Evolutionary conservation across 345 rosid species (phyloP).

Genomic region (Ricinus communis): DNA sequence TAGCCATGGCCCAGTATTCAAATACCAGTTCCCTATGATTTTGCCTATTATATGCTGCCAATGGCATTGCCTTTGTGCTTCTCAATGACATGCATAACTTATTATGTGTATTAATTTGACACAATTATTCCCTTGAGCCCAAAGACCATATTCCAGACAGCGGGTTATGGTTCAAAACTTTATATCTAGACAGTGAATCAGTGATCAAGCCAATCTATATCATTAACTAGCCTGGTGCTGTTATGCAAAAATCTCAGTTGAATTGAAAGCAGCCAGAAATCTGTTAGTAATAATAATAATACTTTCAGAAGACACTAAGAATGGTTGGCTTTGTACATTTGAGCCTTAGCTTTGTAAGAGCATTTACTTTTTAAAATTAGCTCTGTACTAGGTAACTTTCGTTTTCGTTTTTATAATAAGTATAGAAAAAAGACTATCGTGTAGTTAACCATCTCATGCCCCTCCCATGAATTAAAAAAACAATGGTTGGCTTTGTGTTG

Average conservation of each 20-base stretch:
- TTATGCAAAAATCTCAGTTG: not conserved
- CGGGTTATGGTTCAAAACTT: not conserved
- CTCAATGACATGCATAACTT: not conserved
- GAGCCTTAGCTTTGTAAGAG: no score
- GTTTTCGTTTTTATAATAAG: no score
- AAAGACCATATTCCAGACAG: conserved; percentile 1
- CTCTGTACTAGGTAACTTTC: no score
- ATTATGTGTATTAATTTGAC: not conserved
- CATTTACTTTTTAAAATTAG: no score
- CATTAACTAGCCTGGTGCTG: not conserved
- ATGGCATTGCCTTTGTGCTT: not conserved
- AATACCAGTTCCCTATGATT: not conserved
- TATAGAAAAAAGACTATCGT: no score
- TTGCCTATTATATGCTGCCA: no score
- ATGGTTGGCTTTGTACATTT: not conserved
- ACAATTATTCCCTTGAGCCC: not conserved
- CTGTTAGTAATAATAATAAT: not conserved
- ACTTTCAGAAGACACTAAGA: no score
- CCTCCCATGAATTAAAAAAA: no score
- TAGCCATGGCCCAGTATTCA: not conserved
- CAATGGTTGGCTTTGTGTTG: not conserved
- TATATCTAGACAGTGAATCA: not conserved
- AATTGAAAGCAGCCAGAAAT: not conserved
- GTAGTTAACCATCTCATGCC: no score
- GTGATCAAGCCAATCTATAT: no score